Conservation (phyloP, 345 rosid genomes). For the Eucalyptus grandis region DNA sequence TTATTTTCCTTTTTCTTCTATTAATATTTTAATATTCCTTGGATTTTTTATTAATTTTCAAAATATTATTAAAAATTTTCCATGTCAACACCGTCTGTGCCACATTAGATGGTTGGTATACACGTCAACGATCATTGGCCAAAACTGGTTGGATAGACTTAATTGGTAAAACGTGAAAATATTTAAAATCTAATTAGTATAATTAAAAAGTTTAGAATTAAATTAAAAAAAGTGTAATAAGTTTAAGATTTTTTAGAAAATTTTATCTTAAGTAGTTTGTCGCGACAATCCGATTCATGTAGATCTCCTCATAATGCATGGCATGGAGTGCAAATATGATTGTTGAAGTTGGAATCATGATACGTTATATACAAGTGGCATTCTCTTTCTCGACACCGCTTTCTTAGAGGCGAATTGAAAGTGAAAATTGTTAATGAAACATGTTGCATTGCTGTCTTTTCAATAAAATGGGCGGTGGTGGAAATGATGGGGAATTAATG, state of each 20-base stretch:
- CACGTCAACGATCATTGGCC: rapidly evolving
- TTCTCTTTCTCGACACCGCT: not conserved
- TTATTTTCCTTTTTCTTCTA: too few species aligned
- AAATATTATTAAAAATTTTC: too few species aligned
- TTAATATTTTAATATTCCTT: too few species aligned
- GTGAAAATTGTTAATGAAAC: not conserved
- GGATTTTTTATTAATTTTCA: too few species aligned
- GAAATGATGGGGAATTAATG: not conserved
- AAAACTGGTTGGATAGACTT: not conserved
- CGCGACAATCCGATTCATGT: rapidly evolving
- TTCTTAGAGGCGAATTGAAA: not conserved
- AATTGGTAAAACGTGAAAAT: too few species aligned
- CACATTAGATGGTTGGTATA: too few species aligned
- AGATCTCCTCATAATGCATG: not conserved
- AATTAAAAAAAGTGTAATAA: not conserved
- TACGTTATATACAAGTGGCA: not conserved
- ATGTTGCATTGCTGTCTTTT: not conserved
- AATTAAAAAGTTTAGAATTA: not conserved
- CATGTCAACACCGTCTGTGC: rapidly evolving
- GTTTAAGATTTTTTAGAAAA: not conserved
- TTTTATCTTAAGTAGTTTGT: not conserved
- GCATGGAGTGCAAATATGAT: not conserved
- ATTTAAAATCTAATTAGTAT: not conserved
- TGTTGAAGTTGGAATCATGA: not conserved
- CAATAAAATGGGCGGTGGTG: not conserved